phyloP scores from a whole-genome alignment of 352 stramenopile species.

The Globisporangium lucens region DNA sequence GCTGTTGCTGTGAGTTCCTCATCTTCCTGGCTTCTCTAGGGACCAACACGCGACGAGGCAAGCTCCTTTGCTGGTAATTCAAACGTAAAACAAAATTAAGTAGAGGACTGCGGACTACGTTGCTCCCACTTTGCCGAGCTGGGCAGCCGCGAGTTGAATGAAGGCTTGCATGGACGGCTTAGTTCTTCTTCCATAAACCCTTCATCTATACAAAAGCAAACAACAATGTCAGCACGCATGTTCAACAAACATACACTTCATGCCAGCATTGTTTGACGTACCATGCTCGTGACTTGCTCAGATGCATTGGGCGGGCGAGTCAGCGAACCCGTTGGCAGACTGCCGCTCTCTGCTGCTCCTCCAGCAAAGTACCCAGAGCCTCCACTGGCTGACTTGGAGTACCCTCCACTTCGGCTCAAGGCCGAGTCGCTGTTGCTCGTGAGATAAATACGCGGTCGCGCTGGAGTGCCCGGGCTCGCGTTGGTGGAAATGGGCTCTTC shows the following conservation, averaged over 20 bases:
- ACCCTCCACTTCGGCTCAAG: constrained; percentile 14
- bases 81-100: constrained; percentile 32
- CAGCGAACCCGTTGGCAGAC: constrained; percentile 25
- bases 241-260: not conserved
- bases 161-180: constrained; percentile 14
- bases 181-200: constrained; percentile 85
- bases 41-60: not conserved
- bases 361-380: constrained; percentile 29
- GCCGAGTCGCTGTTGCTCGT: constrained; percentile 18
- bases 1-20: not conserved
- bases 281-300: constrained; percentile 50
- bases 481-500: constrained; percentile 4
- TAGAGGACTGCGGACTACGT: constrained; percentile 10
- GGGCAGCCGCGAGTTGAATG: not conserved
- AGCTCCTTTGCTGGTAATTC: constrained; percentile 10
- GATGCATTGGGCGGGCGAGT: constrained; percentile 31
- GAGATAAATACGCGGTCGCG: constrained; percentile 7
- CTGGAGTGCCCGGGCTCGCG: not conserved
- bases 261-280: constrained; percentile 19
- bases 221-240: not conserved
- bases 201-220: constrained; percentile 46
- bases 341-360: constrained; percentile 18
- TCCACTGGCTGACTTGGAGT: constrained; percentile 10
- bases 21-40: not conserved
- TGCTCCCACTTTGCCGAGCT: not conserved